phyloP scores from a whole-genome alignment of 495 filamentous ascomycete species.

The Lichenothelia convexa region DNA sequence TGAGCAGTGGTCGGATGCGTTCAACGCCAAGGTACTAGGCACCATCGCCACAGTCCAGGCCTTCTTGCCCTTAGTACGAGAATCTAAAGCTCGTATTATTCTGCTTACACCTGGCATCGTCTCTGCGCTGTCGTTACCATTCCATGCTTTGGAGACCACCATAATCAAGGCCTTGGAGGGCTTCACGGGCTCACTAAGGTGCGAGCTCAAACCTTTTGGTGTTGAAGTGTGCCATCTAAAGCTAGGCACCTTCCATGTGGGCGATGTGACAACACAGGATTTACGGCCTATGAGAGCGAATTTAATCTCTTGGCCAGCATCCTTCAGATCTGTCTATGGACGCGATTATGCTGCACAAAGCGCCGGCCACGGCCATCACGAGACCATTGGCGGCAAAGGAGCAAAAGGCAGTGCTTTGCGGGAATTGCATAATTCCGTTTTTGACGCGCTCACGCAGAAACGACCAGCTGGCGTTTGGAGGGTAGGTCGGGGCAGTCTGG shows the following conservation, averaged over 20 bases:
- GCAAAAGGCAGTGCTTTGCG: conserved; percentile 48
- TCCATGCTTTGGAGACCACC: conserved; percentile 65
- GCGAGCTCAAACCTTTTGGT: conserved; percentile 52
- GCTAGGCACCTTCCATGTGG: conserved; percentile 68
- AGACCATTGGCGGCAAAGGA: conserved; percentile 14
- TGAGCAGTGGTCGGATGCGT: conserved; percentile 65
- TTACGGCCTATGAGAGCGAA: too few relatives aligned
- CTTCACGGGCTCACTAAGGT: conserved; percentile 57
- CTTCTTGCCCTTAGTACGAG: conserved; percentile 64
- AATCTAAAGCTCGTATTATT: conserved; percentile 38
- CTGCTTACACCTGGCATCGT: conserved; percentile 75
- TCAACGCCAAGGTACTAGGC: conserved; percentile 84
- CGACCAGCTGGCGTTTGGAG: conserved; percentile 35
- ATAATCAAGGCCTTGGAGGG: conserved; percentile 59
- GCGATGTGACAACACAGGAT: conserved; percentile 9
- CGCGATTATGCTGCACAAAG: conserved; percentile 36
- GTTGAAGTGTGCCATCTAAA: conserved; percentile 69
- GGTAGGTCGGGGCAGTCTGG: conserved; percentile 60
- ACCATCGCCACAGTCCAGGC: conserved; percentile 72
- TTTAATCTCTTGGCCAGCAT: conserved; percentile 13
- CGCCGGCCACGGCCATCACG: conserved; percentile 25
- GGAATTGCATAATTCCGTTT: conserved; percentile 66
- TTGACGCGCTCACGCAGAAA: conserved; percentile 58
- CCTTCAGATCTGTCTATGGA: conserved; percentile 11
- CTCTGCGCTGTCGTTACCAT: conserved; percentile 62